Evolutionary conservation across 2,329 filamentous ascomycete genomes (phyloP).

Genomic region (Fusarium subglutinans): DNA sequence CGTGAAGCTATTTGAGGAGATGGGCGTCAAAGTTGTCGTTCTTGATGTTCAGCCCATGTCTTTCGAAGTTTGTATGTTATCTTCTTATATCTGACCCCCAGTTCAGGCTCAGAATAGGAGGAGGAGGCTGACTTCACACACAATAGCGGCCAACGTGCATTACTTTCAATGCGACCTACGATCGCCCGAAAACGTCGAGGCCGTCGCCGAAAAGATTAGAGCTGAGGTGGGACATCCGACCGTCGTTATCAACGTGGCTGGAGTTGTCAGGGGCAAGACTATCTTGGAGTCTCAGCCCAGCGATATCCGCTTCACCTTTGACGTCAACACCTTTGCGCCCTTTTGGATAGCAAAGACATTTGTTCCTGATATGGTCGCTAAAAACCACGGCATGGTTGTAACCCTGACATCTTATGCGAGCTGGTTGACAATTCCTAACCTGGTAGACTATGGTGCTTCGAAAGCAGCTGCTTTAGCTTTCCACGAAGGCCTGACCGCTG

Average conservation of each 20-base stretch:
- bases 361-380: conserved; percentile 69
- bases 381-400: conserved; percentile 77
- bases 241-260: conserved; percentile 78
- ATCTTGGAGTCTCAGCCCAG: conserved; percentile 67
- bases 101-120: background rate
- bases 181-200: conserved; percentile 61
- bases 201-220: conserved; percentile 63
- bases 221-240: conserved; percentile 70
- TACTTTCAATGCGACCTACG: conserved; percentile 78
- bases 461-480: conserved; percentile 74
- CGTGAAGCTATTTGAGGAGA: conserved; percentile 71
- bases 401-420: conserved; percentile 73
- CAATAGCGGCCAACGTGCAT: conserved; percentile 61
- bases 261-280: conserved; percentile 68
- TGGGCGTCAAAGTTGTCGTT: conserved; percentile 73
- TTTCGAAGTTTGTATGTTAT: conserved; percentile 58
- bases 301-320: conserved; percentile 73
- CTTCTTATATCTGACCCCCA: background rate
- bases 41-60: conserved; percentile 73
- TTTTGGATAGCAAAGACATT: conserved; percentile 75
- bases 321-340: conserved; percentile 75
- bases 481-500: conserved; percentile 71
- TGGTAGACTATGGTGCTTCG: conserved; percentile 73
- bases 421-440: conserved; percentile 67
- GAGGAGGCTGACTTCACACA: conserved; percentile 13